phyloP scores from a whole-genome alignment of 768 basidiomycete species.

The Tylopilus rubrobrunneus region DNA sequence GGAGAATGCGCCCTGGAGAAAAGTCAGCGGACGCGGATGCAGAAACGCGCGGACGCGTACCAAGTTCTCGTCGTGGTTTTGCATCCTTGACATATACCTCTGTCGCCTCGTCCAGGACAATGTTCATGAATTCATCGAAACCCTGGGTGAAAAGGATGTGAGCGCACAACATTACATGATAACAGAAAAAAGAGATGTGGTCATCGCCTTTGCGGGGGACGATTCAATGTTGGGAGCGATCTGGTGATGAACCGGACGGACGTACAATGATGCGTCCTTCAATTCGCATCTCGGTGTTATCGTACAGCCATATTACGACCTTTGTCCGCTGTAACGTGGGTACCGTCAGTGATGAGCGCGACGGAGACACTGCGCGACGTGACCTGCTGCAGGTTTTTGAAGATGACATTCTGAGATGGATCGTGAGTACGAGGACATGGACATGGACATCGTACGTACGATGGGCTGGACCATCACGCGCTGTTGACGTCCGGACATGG shows the following conservation, averaged over 20 bases:
- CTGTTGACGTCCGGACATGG: slow-evolving; percentile 89
- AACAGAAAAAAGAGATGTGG: slow-evolving; percentile 2
- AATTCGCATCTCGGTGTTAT: slow-evolving; percentile 94
- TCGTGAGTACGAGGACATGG: slow-evolving; percentile 2
- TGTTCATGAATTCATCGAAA: slow-evolving; percentile 99
- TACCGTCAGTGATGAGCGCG: slow-evolving; percentile 9
- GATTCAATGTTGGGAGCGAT: slow-evolving; percentile 39
- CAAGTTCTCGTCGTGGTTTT: slow-evolving; percentile 80
- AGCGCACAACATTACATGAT: slow-evolving; percentile 16
- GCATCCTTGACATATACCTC: slow-evolving; percentile 91
- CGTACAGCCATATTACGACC: slow-evolving; percentile 93
- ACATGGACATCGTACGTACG: slow-evolving; percentile 48
- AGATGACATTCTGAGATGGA: slow-evolving; percentile 80
- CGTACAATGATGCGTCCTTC: slow-evolving; percentile 94
- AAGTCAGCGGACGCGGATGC: background rate
- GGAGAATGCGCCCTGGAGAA: slow-evolving; percentile 77
- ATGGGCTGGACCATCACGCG: slow-evolving; percentile 99
- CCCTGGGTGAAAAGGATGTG: slow-evolving; percentile 51
- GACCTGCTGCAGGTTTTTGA: slow-evolving; percentile 94
- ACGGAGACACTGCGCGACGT: background rate
- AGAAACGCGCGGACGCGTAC: slow-evolving; percentile 40
- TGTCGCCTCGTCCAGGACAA: slow-evolving; percentile 89
- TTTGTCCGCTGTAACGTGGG: slow-evolving; percentile 59
- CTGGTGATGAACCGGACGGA: slow-evolving; percentile 28
- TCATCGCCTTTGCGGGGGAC: slow-evolving; percentile 36